Evolutionary conservation across 768 basidiomycete species (phyloP).

Genomic region (Sporobolomyces roseus): DNA sequence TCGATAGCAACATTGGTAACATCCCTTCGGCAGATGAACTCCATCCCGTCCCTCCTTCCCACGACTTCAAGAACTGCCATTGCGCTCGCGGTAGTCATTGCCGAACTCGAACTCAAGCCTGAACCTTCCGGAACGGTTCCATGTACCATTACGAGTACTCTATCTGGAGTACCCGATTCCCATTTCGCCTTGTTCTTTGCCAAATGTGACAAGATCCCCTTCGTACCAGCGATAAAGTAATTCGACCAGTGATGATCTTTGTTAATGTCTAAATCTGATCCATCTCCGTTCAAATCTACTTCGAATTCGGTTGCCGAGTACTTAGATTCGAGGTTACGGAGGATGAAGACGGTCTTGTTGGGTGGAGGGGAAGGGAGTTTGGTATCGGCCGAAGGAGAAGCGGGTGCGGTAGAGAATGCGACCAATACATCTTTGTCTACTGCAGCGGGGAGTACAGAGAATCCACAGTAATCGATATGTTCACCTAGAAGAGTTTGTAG

Average conservation of each 20-base stretch:
- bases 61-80: constrained; percentile 61
- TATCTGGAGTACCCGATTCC: constrained; percentile 2
- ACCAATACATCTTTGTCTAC: constrained; percentile 45
- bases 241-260: constrained; percentile 40
- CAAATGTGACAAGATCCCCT: constrained; percentile 34
- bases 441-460: constrained; percentile 44
- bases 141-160: constrained; percentile 34
- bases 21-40: constrained; percentile 60
- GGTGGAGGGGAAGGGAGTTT: not conserved
- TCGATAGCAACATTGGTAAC: constrained; percentile 75
- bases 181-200: not conserved
- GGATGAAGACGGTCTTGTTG: constrained; percentile 30
- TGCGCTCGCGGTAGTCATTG: constrained; percentile 83
- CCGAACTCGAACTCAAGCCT: constrained; percentile 80
- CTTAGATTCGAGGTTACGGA: constrained; percentile 40
- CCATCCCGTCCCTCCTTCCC: constrained; percentile 66
- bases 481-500: too few species aligned
- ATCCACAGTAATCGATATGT: constrained; percentile 43
- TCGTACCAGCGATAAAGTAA: constrained; percentile 42
- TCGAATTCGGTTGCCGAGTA: constrained; percentile 38
- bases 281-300: constrained; percentile 32
- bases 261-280: constrained; percentile 7
- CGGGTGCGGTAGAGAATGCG: constrained; percentile 31
- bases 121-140: constrained; percentile 79
- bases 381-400: not conserved